phyloP scores from a whole-genome alignment of 2,329 filamentous ascomycete species.

The Aaosphaeria arxii region DNA sequence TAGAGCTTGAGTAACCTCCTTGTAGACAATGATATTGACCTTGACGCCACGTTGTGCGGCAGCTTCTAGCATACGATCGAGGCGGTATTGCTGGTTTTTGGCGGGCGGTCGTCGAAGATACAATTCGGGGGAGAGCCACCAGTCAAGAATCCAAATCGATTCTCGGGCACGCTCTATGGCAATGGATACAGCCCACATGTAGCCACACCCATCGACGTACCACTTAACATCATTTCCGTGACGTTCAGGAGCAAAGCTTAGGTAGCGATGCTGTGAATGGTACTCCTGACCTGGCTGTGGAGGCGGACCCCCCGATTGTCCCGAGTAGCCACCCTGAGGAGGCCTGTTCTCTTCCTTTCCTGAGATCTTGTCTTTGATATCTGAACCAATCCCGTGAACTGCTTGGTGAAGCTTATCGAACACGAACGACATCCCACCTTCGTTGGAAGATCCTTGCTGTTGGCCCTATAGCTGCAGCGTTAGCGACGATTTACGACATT shows the following conservation, averaged over 20 bases:
- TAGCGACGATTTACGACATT: background rate
- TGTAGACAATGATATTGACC: constrained; percentile 86
- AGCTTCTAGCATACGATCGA: constrained; percentile 78
- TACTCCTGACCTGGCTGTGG: constrained; percentile 34
- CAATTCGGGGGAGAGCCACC: constrained; percentile 86
- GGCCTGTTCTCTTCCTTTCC: constrained; percentile 44
- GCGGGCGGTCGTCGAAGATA: constrained; percentile 81
- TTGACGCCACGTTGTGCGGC: constrained; percentile 82
- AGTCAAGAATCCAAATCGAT: constrained; percentile 82
- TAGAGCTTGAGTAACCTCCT: constrained; percentile 75
- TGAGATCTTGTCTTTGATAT: constrained; percentile 50
- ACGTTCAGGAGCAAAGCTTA: constrained; percentile 69
- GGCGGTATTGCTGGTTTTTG: constrained; percentile 75
- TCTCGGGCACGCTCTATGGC: constrained; percentile 75
- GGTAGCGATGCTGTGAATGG: constrained; percentile 50
- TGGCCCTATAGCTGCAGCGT: constrained; percentile 3
- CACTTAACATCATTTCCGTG: constrained; percentile 75
- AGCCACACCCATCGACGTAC: constrained; percentile 69
- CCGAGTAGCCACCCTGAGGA: constrained; percentile 23
- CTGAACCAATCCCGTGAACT: constrained; percentile 50
- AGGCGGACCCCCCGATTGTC: constrained; percentile 11
- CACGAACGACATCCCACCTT: constrained; percentile 42
- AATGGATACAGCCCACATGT: constrained; percentile 80
- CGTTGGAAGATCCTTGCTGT: constrained; percentile 15
- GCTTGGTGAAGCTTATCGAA: constrained; percentile 56